Evolutionary conservation across 495 filamentous ascomycete genomes (phyloP).

Genomic region (Neurospora sp.): DNA sequence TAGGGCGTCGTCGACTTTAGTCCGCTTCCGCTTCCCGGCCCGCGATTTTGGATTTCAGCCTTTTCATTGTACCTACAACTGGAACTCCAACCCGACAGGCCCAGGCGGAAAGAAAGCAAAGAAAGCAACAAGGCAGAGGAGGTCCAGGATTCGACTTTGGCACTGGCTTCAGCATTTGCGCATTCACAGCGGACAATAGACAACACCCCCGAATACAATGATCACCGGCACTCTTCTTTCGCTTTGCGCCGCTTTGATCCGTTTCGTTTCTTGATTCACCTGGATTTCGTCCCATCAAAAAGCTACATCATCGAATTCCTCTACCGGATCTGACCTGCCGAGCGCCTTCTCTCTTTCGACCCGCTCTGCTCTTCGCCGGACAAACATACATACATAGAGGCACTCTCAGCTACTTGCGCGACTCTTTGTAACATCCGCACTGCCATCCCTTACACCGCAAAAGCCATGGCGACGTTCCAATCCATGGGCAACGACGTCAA

Average conservation of each 20-base stretch:
- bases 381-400: not conserved
- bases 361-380: not conserved
- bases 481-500: slow-evolving; percentile 36
- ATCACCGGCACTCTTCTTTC: slow-evolving; percentile 38
- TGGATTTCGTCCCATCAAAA: not conserved
- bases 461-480: slow-evolving; percentile 20
- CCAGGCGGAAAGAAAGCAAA: not conserved
- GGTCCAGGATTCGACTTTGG: not conserved
- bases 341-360: not conserved
- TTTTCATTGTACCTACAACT: not conserved
- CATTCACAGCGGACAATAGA: slow-evolving; percentile 10
- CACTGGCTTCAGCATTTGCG: not conserved
- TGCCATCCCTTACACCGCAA: not conserved
- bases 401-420: not conserved
- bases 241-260: slow-evolving; percentile 37
- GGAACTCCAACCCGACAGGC: not conserved
- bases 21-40: not conserved
- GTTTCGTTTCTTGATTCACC: slow-evolving; percentile 36
- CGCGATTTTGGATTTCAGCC: not conserved
- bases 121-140: not conserved
- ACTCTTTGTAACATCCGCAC: not conserved
- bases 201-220: slow-evolving; percentile 29
- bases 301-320: not conserved
- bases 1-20: not conserved
- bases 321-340: not conserved